Percentiles rank a stretch among this genome's conserved stretches.
Conservation (phyloP, 495 filamentous ascomycete species). For the Xylaria nigripes region DNA sequence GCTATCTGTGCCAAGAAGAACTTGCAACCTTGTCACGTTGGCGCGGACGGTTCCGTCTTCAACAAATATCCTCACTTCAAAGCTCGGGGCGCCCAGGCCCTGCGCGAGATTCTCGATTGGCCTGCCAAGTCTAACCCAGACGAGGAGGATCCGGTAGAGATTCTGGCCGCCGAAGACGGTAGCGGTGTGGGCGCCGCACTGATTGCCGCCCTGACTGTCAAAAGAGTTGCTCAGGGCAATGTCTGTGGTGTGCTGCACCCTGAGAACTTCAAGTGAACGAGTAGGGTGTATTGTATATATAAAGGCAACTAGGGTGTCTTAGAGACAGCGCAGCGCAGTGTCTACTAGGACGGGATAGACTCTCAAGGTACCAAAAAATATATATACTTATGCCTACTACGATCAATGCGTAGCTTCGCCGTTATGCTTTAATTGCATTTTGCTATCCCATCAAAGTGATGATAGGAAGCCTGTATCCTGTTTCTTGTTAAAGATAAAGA, state of each 20-base stretch:
- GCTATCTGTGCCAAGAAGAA: conserved; percentile 95
- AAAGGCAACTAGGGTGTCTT: conserved; percentile 2
- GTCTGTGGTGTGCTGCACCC: conserved; percentile 68
- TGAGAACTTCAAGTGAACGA: conserved; percentile 44
- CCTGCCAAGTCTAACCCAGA: conserved; percentile 48
- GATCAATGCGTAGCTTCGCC: conserved; percentile 1
- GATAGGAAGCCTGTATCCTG: conserved; percentile 43
- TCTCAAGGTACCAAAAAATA: conserved; percentile 2
- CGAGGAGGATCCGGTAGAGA: conserved; percentile 75
- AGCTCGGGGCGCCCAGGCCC: conserved; percentile 74
- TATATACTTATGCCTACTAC: too few species aligned
- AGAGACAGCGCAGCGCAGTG: conserved; percentile 1
- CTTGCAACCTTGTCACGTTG: conserved; percentile 80
- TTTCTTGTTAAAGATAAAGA: conserved; percentile 1
- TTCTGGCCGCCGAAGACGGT: conserved; percentile 86
- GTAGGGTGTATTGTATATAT: not conserved
- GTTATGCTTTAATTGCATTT: conserved; percentile 3
- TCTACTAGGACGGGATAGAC: conserved; percentile 21
- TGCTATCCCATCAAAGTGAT: conserved; percentile 53
- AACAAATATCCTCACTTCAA: conserved; percentile 99
- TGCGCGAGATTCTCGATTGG: conserved; percentile 94
- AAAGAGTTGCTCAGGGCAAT: conserved; percentile 73
- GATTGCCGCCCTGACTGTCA: conserved; percentile 87
- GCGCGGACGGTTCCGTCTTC: conserved; percentile 92
- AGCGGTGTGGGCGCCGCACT: conserved; percentile 92